Conservation (phyloP, 768 basidiomycete species). For the Hydnum rufescens region DNA sequence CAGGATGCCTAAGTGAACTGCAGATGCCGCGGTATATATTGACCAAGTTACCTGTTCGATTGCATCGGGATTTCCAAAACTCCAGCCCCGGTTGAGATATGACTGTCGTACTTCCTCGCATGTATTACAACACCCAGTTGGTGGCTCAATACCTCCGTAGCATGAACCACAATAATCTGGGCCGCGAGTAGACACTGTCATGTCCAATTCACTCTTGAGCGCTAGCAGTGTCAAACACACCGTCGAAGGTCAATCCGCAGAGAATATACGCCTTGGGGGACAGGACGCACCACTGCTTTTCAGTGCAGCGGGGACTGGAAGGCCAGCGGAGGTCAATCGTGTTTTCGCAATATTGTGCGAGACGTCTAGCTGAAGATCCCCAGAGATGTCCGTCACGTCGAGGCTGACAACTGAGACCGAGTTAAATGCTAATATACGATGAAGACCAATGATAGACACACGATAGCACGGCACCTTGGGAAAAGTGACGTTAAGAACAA, state of each 20-base stretch:
- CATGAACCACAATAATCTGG: slow-evolving; percentile 81
- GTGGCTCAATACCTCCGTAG: slow-evolving; percentile 66
- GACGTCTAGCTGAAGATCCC: slow-evolving; percentile 81
- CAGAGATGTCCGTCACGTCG: slow-evolving; percentile 96
- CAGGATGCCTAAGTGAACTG: background rate
- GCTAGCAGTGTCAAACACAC: slow-evolving; percentile 13
- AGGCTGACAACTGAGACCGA: slow-evolving; percentile 59
- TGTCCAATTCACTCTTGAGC: slow-evolving; percentile 75
- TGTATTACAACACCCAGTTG: slow-evolving; percentile 76
- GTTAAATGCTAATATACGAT: too few relatives aligned
- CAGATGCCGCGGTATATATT: slow-evolving; percentile 1
- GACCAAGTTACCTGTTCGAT: slow-evolving; percentile 79
- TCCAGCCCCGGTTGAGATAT: slow-evolving; percentile 89
- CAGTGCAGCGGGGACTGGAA: slow-evolving; percentile 21
- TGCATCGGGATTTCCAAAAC: slow-evolving; percentile 72
- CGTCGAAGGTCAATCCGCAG: background rate
- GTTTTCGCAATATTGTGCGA: slow-evolving; percentile 79
- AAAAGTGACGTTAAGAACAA: slow-evolving; percentile 83
- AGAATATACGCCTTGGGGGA: background rate
- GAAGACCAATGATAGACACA: slow-evolving; percentile 27
- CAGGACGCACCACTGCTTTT: slow-evolving; percentile 5
- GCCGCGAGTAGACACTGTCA: slow-evolving; percentile 37
- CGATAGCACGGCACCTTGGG: slow-evolving; percentile 94
- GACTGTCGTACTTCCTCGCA: slow-evolving; percentile 88
- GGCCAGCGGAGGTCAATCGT: slow-evolving; percentile 43